phyloP scores from a whole-genome alignment of 23 red algal genomes.

The Gracilaria caudata region DNA sequence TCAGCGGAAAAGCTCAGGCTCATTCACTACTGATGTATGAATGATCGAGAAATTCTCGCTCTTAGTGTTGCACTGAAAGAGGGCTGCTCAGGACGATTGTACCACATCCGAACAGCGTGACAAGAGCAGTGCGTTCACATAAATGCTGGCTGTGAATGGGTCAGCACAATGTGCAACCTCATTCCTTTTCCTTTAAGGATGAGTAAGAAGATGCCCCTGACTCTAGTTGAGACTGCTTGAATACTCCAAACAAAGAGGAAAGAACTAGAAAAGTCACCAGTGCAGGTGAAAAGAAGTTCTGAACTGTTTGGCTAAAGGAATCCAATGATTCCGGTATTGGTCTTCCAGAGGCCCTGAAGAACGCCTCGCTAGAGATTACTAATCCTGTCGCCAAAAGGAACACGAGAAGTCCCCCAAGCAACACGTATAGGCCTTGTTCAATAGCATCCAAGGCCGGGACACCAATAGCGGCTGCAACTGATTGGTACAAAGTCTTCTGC shows the following conservation, averaged over 20 bases:
- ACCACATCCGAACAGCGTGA: neutral
- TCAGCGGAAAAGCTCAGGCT: neutral
- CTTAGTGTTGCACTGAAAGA: conserved; percentile 29
- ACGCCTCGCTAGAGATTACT: conserved; percentile 47
- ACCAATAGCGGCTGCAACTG: conserved; percentile 38
- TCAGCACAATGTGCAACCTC: neutral
- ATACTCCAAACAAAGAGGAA: conserved; percentile 60
- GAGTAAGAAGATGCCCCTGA: conserved; percentile 57
- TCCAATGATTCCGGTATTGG: conserved; percentile 50
- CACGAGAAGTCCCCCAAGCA: conserved; percentile 38
- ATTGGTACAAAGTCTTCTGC: conserved; percentile 49
- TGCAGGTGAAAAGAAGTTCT: conserved; percentile 43
- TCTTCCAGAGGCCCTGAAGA: conserved; percentile 55
- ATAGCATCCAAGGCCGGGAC: conserved; percentile 10
- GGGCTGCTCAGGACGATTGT: conserved; percentile 12
- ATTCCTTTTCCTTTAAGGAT: conserved; percentile 27
- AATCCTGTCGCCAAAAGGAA: conserved; percentile 36
- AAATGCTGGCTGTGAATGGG: neutral
- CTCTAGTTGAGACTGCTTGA: conserved; percentile 66
- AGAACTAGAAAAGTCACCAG: conserved; percentile 37
- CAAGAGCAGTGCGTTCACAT: neutral
- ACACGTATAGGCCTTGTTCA: conserved; percentile 33
- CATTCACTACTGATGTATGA: neutral
- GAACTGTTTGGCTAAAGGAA: conserved; percentile 12
- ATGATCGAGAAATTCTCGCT: neutral